Base-by-base conservation (phyloP, 2,329 filamentous ascomycete species). In the Harringtonia aguacate region DNA sequence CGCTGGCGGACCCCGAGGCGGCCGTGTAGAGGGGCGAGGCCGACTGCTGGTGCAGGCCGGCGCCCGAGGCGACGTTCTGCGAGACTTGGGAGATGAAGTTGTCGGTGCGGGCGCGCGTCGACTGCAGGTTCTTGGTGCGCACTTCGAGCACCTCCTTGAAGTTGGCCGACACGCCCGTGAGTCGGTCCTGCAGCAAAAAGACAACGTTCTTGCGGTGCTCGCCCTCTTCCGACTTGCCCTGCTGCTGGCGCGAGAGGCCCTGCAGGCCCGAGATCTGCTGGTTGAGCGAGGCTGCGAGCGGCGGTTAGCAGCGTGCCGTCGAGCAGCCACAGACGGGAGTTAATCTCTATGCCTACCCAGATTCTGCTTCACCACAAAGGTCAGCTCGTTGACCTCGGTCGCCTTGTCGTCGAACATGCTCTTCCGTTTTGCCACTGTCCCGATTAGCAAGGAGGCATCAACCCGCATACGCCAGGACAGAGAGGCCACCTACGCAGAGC, bases 141-240 rank as follows among this genome's bases (percentile, higher is more conserved):
- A 94, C 86, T 62, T 98, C 92, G 10, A 98, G 72, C 7, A 97
- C 90, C 55, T 97, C 90, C 64, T 97, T 97, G 74, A 98, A 97
- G 61, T 90, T 95, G 50, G 83, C 86, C 22, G 85, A 86, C 4
- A 98, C 90, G 57, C 95, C 88, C 33, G 88, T 90, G 34, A 97
- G 71, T 58, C 92, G 92, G 49, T 87, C 86, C 64, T 95, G 88
- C 17, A 97, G 69, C 59, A 97, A 73, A 49, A 94, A 81, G 4
- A 95, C 86, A 28, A 97, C 92, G 58, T 97, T 95, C 65, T 95
- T 94, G 70, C 94, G 95, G 68, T 98, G 94, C 60, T 97, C 89
- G 54, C 88, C 88, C 63, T 95, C 87, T 53, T 77, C 78, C 50
- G 67, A 70, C 53, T 71, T 75, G 36, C 85, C 83, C 55, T 90